Base-by-base conservation (phyloP, 192 early-diverging fungal genomes). In the Linderina pennispora region DNA sequence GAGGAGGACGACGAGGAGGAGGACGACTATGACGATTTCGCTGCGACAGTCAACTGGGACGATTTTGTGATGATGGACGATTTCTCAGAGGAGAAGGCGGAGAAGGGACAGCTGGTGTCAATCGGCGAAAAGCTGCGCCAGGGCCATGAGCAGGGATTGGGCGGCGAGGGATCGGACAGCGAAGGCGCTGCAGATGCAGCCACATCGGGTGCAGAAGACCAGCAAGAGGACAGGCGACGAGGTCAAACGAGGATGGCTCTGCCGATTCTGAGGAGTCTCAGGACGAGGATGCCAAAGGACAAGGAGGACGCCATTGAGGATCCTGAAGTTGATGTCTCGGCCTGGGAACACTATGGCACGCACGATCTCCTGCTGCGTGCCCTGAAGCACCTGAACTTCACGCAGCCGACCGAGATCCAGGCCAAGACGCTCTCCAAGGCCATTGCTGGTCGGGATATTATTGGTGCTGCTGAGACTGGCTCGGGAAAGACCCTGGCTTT, bases 401-500 rank as follows among this genome's bases (percentile, higher is more conserved):
- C 60, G 5, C 49, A 64, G 16, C 95, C 95, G 1, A 95, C 92
- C 0, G 84, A 84, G 18, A 98, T 98, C 62, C 95, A 98, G 70
- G 62, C 78, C 21, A 62, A 85, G 44, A 75, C 86, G 1, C 63
- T 98, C 16, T 76, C 80, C 26, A 24, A 75, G n/a, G 80, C 86
- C 2, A 55, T 94, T n/a, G 43, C 43, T n/a, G 82, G 77, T 19
- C 80, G 80, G n/a, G 82, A 98, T 52, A 75, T 97, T 21, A 81
- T 98, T 23, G 95, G 95, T 16, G 87, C 88, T 8, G 93, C 95
- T 1, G 90, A 92, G 51, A 98, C 95, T 3, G 91, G 94, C 47
- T 92, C 90, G 0, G 92, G 92, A 32, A 95, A 98, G 69, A 98
- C 95, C 4, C 68, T 98, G 40, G 92, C 92, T 0, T 98, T 94